Conservation (phyloP, 75 land plant species). For the Pinus albicaulis region DNA sequence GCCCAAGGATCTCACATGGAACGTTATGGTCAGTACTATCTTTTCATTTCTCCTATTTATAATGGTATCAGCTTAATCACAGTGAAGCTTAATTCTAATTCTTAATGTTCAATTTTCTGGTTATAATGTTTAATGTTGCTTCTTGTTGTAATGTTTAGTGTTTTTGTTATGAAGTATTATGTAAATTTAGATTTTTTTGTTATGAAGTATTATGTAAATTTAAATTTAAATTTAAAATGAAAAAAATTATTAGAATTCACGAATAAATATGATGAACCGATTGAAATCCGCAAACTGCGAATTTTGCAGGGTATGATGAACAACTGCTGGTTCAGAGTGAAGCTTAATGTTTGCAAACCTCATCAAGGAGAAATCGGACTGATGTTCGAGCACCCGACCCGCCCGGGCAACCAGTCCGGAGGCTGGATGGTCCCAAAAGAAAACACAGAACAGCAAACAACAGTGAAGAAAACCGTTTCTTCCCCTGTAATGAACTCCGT, state of each 20-base stretch:
- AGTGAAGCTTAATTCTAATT: too few relatives aligned
- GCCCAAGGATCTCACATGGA: conserved; percentile 91
- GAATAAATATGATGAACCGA: too few relatives aligned
- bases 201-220: too few relatives aligned
- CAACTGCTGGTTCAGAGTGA: conserved; percentile 97
- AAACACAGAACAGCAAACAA: conserved; percentile 6
- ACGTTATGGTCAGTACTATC: conserved; percentile 17
- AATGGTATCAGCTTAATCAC: too few relatives aligned
- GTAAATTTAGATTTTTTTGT: too few relatives aligned
- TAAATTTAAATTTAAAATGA: too few relatives aligned
- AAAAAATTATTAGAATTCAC: too few relatives aligned
- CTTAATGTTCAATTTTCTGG: too few relatives aligned
- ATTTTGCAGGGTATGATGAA: conserved; percentile 93
- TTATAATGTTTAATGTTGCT: too few relatives aligned
- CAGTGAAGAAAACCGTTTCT: conserved; percentile 61
- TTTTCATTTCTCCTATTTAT: not conserved
- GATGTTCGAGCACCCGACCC: conserved; percentile 87
- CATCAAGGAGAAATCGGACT: conserved; percentile 66
- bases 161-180: too few relatives aligned
- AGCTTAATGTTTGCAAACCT: conserved; percentile 65
- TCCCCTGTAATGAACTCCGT: conserved; percentile 55
- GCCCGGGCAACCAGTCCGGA: conserved; percentile 80
- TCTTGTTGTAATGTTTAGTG: too few relatives aligned
- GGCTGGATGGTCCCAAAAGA: conserved; percentile 84
- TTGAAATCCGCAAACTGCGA: too few relatives aligned